Conservation (phyloP, 2,329 filamentous ascomycete genomes). For the Cladosporium sphaerospermum region DNA sequence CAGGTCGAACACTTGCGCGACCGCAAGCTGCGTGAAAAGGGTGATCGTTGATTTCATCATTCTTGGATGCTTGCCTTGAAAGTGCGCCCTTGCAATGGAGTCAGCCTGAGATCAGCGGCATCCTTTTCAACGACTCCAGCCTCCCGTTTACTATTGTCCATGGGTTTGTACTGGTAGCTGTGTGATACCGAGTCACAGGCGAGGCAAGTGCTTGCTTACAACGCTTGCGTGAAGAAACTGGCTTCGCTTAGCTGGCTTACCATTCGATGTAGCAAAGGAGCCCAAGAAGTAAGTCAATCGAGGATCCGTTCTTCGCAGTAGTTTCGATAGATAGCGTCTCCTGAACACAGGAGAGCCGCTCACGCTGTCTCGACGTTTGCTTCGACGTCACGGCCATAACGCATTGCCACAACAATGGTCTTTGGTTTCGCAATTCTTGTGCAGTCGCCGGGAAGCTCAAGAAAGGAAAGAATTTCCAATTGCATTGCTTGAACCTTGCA, state of each 20-base stretch:
- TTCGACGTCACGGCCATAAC: slow-evolving; percentile 31
- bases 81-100: slow-evolving; percentile 17
- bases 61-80: slow-evolving; percentile 25
- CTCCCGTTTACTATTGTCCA: no score
- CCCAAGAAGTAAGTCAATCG: slow-evolving; percentile 27
- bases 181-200: no score
- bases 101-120: no score
- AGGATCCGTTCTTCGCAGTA: slow-evolving; percentile 20
- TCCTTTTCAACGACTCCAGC: no score
- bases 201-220: no score
- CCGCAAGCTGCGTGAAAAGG: slow-evolving; percentile 9
- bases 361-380: slow-evolving; percentile 19
- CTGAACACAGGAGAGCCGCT: slow-evolving; percentile 21
- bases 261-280: slow-evolving; percentile 27
- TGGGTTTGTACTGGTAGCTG: no score
- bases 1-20: slow-evolving; percentile 10
- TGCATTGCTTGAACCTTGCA: background rate
- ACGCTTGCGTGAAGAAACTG: no score
- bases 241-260: slow-evolving; percentile 8
- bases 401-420: slow-evolving; percentile 36
- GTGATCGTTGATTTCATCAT: slow-evolving; percentile 3
- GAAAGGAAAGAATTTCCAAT: background rate
- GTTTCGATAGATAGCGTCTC: slow-evolving; percentile 23
- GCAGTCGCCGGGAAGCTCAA: slow-evolving; percentile 4
- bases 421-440: slow-evolving; percentile 25